A percentile compares a stretch with the other conserved stretches of the same genome.
phyloP scores from a whole-genome alignment of 1,284 basidiomycete species.

The Trichosporon sp. region DNA sequence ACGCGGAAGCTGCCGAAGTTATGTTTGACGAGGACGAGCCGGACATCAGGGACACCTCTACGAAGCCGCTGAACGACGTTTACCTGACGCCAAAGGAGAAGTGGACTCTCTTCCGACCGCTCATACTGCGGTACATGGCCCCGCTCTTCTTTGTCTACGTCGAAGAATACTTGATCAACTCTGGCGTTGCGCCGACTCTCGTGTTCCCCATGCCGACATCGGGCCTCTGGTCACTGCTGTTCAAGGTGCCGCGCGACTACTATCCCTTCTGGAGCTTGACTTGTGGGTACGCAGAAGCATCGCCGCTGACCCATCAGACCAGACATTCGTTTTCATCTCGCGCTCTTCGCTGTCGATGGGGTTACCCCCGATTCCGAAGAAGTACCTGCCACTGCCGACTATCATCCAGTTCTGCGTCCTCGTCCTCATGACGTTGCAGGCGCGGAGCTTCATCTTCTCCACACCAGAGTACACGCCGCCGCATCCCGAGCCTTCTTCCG shows the following conservation, averaged over 20 bases:
- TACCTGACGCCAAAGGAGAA: constrained; percentile 69
- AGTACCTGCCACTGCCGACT: constrained; percentile 63
- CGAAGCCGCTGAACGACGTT: constrained; percentile 22
- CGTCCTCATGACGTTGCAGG: constrained; percentile 62
- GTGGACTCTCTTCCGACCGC: constrained; percentile 70
- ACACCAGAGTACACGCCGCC: constrained; percentile 44
- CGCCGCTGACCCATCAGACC: constrained; percentile 57
- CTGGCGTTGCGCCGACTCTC: constrained; percentile 87
- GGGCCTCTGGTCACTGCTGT: constrained; percentile 70
- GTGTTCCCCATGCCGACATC: constrained; percentile 81
- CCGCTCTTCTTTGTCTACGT: constrained; percentile 60
- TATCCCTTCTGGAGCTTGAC: constrained; percentile 78
- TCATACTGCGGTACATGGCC: constrained; percentile 69
- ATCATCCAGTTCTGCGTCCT: constrained; percentile 63
- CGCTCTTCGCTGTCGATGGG: constrained; percentile 88
- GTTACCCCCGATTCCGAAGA: constrained; percentile 75
- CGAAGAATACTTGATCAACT: constrained; percentile 92
- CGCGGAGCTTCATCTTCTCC: constrained; percentile 50
- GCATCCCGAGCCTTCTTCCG: constrained; percentile 23
- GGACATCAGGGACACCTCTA: not conserved
- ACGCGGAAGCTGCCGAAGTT: constrained; percentile 30
- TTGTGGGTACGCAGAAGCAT: constrained; percentile 32
- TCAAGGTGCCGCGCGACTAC: constrained; percentile 85
- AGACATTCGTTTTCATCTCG: constrained; percentile 93
- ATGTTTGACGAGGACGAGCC: constrained; percentile 6